Conservation (phyloP, 2,329 filamentous ascomycete species). For the Fusarium sp. region DNA sequence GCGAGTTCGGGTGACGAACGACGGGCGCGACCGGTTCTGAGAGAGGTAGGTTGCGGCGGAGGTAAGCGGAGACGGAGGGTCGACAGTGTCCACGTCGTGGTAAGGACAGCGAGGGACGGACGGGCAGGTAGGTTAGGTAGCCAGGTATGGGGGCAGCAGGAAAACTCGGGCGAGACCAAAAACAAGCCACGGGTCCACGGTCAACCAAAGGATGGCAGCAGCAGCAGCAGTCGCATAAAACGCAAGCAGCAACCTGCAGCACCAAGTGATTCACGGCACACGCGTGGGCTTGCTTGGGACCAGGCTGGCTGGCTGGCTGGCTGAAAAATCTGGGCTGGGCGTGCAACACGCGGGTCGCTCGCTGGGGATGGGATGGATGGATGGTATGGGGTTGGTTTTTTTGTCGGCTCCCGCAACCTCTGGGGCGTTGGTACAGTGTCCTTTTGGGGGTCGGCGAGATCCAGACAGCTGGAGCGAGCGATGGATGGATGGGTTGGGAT, state of each 20-base stretch:
- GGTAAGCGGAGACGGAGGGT: slow-evolving; percentile 40
- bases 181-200: slow-evolving; percentile 44
- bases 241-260: slow-evolving; percentile 44
- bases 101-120: slow-evolving; percentile 20
- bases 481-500: background rate
- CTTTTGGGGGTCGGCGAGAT: background rate
- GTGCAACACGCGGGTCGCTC: slow-evolving; percentile 14
- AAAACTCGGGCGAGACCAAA: slow-evolving; percentile 13
- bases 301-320: slow-evolving; percentile 8
- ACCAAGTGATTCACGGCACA: slow-evolving; percentile 36
- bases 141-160: slow-evolving; percentile 38
- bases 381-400: slow-evolving; percentile 20
- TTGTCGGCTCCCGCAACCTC: slow-evolving; percentile 16
- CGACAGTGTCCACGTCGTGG: slow-evolving; percentile 41
- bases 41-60: slow-evolving; percentile 37
- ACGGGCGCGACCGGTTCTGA: slow-evolving; percentile 36
- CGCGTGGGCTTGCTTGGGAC: slow-evolving; percentile 28
- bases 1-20: slow-evolving; percentile 33
- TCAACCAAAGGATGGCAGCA: slow-evolving; percentile 41
- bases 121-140: slow-evolving; percentile 30
- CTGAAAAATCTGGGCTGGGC: slow-evolving; percentile 24
- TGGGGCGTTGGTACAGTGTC: slow-evolving; percentile 6
- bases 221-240: slow-evolving; percentile 46
- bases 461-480: background rate
- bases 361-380: slow-evolving; percentile 18